Percentiles rank a stretch among this genome's conserved stretches.
Evolutionary conservation across 2,329 filamentous ascomycete species (phyloP).

Genomic region (Phoma sp.): DNA sequence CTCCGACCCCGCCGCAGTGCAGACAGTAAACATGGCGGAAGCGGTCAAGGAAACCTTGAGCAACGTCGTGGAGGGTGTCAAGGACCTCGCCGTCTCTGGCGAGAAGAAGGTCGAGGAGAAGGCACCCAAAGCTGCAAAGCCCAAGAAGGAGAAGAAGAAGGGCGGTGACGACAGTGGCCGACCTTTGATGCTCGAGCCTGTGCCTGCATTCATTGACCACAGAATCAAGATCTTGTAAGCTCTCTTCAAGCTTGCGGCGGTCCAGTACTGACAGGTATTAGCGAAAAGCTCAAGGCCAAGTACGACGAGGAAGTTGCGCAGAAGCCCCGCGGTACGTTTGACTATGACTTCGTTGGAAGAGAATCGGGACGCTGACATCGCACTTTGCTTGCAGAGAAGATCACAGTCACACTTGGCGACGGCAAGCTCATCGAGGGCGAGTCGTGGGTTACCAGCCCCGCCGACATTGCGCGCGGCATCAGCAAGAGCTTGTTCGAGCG

Average conservation of each 20-base stretch:
- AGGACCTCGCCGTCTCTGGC: slow-evolving; percentile 61
- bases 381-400: slow-evolving; percentile 59
- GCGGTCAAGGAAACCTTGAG: slow-evolving; percentile 57
- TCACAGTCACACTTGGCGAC: slow-evolving; percentile 75
- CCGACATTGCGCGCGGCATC: slow-evolving; percentile 76
- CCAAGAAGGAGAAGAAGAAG: slow-evolving; percentile 51
- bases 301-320: slow-evolving; percentile 76
- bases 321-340: slow-evolving; percentile 63
- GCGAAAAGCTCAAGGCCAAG: slow-evolving; percentile 81
- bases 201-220: slow-evolving; percentile 80
- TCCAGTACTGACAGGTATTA: slow-evolving; percentile 22
- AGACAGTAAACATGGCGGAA: slow-evolving; percentile 53
- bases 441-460: slow-evolving; percentile 91
- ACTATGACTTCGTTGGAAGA: neutral
- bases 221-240: slow-evolving; percentile 76
- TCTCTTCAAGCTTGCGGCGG: neutral
- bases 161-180: slow-evolving; percentile 47
- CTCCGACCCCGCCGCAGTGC: slow-evolving; percentile 28
- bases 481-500: slow-evolving; percentile 85
- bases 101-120: slow-evolving; percentile 40
- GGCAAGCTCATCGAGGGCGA: slow-evolving; percentile 75
- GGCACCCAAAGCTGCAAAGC: slow-evolving; percentile 36
- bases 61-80: slow-evolving; percentile 62
- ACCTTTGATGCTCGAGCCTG: slow-evolving; percentile 56
- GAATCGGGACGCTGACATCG: slow-evolving; percentile 21